A percentile compares a stretch with the other conserved stretches of the same genome.
These are phyloP conservation scores for Eucalyptus coolabah DNA, from an alignment of 345 rosid genomes.

Conservation along the genomic window DNA sequence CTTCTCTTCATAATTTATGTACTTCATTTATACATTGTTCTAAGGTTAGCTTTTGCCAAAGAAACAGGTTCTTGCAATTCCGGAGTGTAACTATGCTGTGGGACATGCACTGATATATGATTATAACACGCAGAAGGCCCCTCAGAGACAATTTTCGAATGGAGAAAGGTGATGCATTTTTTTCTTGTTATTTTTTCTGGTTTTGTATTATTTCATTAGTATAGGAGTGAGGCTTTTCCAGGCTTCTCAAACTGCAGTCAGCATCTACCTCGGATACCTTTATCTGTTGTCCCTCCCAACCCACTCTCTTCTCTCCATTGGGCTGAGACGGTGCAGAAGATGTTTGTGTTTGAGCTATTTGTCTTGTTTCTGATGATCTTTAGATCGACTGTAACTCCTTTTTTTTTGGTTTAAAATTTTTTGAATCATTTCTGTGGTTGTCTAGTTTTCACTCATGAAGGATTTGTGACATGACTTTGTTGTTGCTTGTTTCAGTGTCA, in stretches of 20 bases:
- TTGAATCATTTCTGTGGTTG: neutral
- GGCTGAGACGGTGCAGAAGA: neutral
- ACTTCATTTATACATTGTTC: neutral
- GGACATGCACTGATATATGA: constrained; percentile 82
- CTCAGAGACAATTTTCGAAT: constrained; percentile 43
- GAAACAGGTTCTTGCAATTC: constrained; percentile 79
- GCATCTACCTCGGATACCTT: neutral
- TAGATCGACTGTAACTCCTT: neutral
- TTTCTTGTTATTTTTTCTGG: neutral
- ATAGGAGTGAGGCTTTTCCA: neutral
- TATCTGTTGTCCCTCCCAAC: neutral
- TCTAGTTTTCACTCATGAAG: neutral
- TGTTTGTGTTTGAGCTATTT: neutral
- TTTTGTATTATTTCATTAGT: neutral
- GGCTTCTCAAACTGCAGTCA: neutral
- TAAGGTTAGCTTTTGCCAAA: neutral
- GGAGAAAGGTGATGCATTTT: constrained; percentile 59
- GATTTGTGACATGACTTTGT: neutral
- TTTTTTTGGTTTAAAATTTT: neutral
- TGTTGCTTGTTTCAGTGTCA: neutral
- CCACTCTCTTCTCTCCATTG: neutral
- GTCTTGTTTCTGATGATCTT: neutral
- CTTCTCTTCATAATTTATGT: neutral
- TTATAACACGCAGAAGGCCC: constrained; percentile 75
- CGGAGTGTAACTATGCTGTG: constrained; percentile 54